Percentiles rank a stretch among this genome's conserved stretches.
Conservation (phyloP, 768 basidiomycete genomes). For the Mycena rosella region DNA sequence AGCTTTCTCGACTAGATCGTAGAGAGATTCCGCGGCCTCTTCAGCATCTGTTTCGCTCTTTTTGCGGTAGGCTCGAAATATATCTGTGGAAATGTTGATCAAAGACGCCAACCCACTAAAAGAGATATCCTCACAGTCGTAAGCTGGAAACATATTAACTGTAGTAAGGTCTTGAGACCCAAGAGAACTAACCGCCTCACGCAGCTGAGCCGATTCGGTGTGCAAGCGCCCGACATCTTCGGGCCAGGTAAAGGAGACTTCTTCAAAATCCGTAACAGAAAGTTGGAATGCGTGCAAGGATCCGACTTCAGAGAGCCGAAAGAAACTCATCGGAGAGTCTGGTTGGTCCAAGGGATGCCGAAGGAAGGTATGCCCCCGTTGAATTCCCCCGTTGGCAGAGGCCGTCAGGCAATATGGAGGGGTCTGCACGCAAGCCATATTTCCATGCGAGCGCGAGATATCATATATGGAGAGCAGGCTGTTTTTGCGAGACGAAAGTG, state of each 20-base stretch:
- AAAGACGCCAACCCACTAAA: slow-evolving; percentile 1
- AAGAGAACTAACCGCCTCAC: slow-evolving; percentile 57
- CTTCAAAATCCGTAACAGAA: slow-evolving; percentile 31
- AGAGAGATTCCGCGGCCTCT: slow-evolving; percentile 54
- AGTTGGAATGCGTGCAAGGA: slow-evolving; percentile 61
- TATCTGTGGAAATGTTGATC: slow-evolving; percentile 46
- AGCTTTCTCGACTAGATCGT: slow-evolving; percentile 66
- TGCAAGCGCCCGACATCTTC: slow-evolving; percentile 55
- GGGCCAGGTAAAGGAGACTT: slow-evolving; percentile 51
- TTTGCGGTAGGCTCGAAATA: slow-evolving; percentile 51
- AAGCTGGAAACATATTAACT: slow-evolving; percentile 64
- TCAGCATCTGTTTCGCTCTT: slow-evolving; percentile 46
- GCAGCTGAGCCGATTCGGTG: slow-evolving; percentile 41
- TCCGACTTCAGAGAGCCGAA: slow-evolving; percentile 64
- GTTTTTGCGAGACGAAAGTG: slow-evolving; percentile 73
- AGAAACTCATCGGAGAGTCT: slow-evolving; percentile 48
- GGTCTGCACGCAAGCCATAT: slow-evolving; percentile 58
- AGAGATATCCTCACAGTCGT: slow-evolving; percentile 60
- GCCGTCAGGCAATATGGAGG: slow-evolving; percentile 58
- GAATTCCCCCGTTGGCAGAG: slow-evolving; percentile 42
- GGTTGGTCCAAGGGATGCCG: slow-evolving; percentile 43
- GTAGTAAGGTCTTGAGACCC: slow-evolving; percentile 58
- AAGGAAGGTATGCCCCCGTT: slow-evolving; percentile 53
- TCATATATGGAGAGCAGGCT: slow-evolving; percentile 74
- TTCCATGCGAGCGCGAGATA: slow-evolving; percentile 57